phyloP scores from a whole-genome alignment of 176 grass and related monocot genomes.

The Triticum monococcum region DNA sequence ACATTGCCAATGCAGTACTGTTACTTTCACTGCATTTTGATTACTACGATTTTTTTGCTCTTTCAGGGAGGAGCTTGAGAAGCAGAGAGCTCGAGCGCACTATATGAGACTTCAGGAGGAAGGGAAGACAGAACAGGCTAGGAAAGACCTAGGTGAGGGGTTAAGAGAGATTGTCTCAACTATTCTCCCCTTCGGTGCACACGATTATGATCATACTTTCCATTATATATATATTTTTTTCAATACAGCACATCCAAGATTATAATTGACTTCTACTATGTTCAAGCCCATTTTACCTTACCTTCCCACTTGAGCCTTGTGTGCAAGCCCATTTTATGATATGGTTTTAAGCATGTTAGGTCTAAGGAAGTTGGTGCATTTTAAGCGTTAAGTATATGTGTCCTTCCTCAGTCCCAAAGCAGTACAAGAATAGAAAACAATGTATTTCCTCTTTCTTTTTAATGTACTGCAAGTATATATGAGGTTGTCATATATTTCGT shows the following conservation, averaged over 20 bases:
- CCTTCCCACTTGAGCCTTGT: background rate
- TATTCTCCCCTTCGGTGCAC: background rate
- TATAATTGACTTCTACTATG: background rate
- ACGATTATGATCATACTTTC: background rate
- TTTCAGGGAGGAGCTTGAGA: constrained; percentile 87
- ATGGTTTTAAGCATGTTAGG: background rate
- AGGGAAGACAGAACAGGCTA: constrained; percentile 89
- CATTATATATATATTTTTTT: background rate
- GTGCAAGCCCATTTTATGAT: background rate
- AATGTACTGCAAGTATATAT: background rate
- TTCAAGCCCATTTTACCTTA: too few species aligned
- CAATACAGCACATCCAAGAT: background rate
- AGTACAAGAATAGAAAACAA: background rate
- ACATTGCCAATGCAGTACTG: background rate
- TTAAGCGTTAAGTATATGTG: background rate
- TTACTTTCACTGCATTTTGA: background rate
- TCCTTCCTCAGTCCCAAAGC: background rate
- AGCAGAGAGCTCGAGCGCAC: constrained; percentile 63
- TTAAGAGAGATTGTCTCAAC: background rate
- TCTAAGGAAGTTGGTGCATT: background rate
- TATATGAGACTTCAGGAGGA: constrained; percentile 89
- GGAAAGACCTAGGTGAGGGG: constrained; percentile 84
- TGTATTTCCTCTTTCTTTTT: background rate
- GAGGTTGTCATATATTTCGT: background rate
- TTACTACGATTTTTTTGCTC: background rate